Conservation (phyloP, 2,329 filamentous ascomycete species). For the Microsporum canis region DNA sequence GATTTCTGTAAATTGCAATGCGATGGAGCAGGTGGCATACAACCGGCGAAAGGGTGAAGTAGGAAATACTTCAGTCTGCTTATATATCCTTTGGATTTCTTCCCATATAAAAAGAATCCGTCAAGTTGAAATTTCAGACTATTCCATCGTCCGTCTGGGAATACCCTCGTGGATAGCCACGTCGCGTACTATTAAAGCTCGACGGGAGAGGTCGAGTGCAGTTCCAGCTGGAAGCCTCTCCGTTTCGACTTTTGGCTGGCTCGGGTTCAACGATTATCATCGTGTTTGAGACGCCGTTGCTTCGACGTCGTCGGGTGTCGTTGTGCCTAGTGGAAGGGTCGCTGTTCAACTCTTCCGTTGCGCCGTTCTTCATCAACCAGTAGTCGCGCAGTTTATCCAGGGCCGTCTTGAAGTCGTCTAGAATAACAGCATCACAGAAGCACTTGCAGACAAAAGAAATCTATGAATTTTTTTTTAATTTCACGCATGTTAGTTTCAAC, state of each 20-base stretch:
- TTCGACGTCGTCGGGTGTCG: neutral
- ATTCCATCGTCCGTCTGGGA: neutral
- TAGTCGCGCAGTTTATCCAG: slow-evolving; percentile 31
- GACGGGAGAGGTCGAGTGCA: neutral
- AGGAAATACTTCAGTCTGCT: neutral
- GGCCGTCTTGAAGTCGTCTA: slow-evolving; percentile 57
- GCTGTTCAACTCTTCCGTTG: slow-evolving; percentile 9
- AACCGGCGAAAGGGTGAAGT: too few species aligned
- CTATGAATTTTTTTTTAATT: slow-evolving; percentile 11
- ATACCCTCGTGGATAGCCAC: neutral
- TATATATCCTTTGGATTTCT: neutral
- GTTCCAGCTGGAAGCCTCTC: neutral
- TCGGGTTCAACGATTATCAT: neutral
- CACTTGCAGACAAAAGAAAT: slow-evolving; percentile 55
- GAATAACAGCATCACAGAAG: slow-evolving; percentile 53
- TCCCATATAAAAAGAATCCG: neutral
- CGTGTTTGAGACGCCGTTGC: neutral
- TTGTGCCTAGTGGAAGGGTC: neutral
- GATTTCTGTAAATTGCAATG: too few species aligned
- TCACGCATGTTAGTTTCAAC: too few species aligned
- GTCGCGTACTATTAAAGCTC: neutral
- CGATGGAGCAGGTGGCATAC: too few species aligned
- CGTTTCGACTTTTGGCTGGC: neutral
- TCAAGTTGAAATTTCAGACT: neutral
- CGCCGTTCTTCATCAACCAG: slow-evolving; percentile 24